These are phyloP conservation scores for Hypoxylon sp. DNA, from an alignment of 2,329 filamentous ascomycete species.

Conservation along the genomic window DNA sequence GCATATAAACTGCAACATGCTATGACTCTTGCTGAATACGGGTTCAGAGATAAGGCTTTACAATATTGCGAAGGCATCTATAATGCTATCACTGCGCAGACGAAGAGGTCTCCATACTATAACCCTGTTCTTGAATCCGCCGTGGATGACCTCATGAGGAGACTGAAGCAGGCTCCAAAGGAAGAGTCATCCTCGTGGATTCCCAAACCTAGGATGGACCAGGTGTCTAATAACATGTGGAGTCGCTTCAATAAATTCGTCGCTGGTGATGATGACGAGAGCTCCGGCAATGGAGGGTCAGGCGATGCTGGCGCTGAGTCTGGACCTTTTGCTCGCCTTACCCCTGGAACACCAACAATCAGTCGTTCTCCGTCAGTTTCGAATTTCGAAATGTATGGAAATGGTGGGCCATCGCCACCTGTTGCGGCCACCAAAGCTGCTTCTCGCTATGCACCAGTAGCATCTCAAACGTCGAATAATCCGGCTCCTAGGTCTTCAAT, in stretches of 20 bases:
- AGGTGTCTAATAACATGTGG: constrained; percentile 91
- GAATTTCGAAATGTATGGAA: constrained; percentile 81
- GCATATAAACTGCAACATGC: constrained; percentile 94
- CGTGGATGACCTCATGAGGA: constrained; percentile 86
- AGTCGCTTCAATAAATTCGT: constrained; percentile 97
- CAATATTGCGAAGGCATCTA: constrained; percentile 92
- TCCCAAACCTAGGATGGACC: constrained; percentile 94
- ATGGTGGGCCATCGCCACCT: constrained; percentile 54
- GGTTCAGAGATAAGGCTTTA: constrained; percentile 84
- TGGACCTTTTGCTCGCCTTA: constrained; percentile 87
- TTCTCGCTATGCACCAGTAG: constrained; percentile 66
- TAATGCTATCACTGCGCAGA: constrained; percentile 81
- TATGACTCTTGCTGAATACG: constrained; percentile 84
- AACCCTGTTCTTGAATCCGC: constrained; percentile 79
- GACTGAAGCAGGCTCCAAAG: constrained; percentile 87
- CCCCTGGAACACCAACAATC: constrained; percentile 80
- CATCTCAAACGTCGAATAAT: constrained; percentile 51
- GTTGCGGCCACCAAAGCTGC: constrained; percentile 61
- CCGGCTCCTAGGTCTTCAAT: constrained; percentile 60
- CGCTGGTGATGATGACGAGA: constrained; percentile 86
- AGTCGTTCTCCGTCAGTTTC: constrained; percentile 80
- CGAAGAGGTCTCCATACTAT: constrained; percentile 88
- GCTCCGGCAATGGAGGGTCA: constrained; percentile 69
- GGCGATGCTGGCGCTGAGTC: constrained; percentile 71
- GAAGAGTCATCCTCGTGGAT: constrained; percentile 90